Evolutionary conservation across 129 eudicot species (phyloP), one percentile per base, ranked within the genome.

Genomic region (Artemisia tridentata): DNA sequence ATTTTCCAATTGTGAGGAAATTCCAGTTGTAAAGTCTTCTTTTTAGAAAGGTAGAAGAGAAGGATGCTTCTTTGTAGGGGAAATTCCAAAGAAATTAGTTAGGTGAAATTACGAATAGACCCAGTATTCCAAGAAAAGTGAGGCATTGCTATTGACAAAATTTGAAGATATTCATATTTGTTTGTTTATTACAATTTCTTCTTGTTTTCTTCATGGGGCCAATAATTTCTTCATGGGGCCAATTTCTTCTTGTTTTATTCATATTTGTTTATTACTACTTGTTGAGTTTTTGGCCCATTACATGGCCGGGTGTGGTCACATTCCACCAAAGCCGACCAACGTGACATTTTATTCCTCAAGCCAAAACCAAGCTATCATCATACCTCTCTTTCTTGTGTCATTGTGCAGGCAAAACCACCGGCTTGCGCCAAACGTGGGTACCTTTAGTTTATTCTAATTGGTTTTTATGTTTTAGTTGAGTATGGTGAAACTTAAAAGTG

Each of bases 11-110:
- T 13, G 61, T 11, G 3, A 15, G 0, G 61, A 18, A 5, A 47
- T n/a, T n/a, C n/a, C n/a, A n/a, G n/a, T n/a, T n/a, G n/a, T 9
- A 25, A 72, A 46, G 59, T 60, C 49, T 38, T 25, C 3, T 14
- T 72, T 59, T 27, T 23, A 57, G 7, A 25, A n/a, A 27, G 48
- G 49, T 46, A 59, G 48, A 38, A 29, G 25, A 58, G 72, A 48
- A 74, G 66, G 79, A 74, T 74, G 79, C 72, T 54, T 65, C 65
- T 50, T 65, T 23, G 20, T 41, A 17, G 79, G 71, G 79, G 72
- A 74, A 54, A 52, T 53, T 43, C 72, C 47, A 27, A 23, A n/a
- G 79, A 74, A 65, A 8, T 21, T 65, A 31, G 55, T 57, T 59
- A 59, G 23, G 3, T 34, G 6, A 17, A 65, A 43, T 65, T 51